A percentile compares a stretch with the other conserved stretches of the same genome.
phyloP scores from a whole-genome alignment of 108 stramenopile species.

The Thalassiosira profunda region DNA sequence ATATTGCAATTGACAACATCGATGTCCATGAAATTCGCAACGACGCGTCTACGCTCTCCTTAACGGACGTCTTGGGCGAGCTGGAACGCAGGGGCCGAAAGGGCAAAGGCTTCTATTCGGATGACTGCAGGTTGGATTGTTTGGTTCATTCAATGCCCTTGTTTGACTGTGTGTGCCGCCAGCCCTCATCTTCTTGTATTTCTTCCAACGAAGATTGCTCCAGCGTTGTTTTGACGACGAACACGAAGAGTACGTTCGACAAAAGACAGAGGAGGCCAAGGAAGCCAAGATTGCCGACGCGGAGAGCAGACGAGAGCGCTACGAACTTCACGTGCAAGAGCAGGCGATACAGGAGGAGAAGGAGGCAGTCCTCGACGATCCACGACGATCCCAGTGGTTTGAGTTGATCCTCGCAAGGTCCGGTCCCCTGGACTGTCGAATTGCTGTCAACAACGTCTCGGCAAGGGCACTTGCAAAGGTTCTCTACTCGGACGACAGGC shows the following conservation, averaged over 20 bases:
- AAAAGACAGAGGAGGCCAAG: neutral
- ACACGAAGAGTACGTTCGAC: conserved; percentile 1
- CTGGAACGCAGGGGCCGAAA: conserved; percentile 1
- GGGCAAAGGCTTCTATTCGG: conserved; percentile 23
- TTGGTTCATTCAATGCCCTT: too few relatives aligned
- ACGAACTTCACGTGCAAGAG: conserved; percentile 3
- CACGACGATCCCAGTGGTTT: neutral
- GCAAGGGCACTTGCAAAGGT: conserved; percentile 22
- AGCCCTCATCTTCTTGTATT: too few relatives aligned
- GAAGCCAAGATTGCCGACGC: neutral
- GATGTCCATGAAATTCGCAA: neutral
- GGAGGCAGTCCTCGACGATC: neutral
- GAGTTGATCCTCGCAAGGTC: neutral
- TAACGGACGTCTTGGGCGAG: neutral
- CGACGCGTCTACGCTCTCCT: neutral
- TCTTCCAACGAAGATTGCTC: too few relatives aligned
- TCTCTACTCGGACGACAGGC: neutral
- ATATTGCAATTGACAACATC: neutral
- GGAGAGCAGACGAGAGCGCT: neutral
- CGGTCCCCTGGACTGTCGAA: conserved; percentile 1
- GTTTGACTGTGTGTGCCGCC: too few relatives aligned
- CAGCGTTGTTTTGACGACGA: conserved; percentile 14
- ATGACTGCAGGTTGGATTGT: conserved; percentile 15
- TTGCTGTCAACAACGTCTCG: conserved; percentile 10
- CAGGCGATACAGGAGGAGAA: conserved; percentile 22